Percentiles rank a stretch among this genome's conserved stretches.
Conservation (phyloP, 2,329 filamentous ascomycete genomes). For the Curvularia spicifera region DNA sequence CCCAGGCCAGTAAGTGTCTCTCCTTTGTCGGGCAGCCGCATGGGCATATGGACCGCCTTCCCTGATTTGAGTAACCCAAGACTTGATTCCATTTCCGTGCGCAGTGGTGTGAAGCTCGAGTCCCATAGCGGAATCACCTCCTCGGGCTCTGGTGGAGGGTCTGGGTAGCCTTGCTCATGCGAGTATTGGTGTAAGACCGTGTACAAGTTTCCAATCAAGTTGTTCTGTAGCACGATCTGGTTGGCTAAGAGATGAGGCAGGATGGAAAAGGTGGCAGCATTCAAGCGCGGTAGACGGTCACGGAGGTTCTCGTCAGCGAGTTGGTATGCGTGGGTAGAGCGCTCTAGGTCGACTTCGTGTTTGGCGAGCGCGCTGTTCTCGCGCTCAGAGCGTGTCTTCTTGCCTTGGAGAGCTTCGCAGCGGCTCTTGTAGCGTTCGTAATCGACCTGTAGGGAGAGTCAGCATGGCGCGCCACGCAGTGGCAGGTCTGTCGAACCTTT, state of each 20-base stretch:
- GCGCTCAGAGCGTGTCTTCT: slow-evolving; percentile 71
- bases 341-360: slow-evolving; percentile 71
- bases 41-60: slow-evolving; percentile 67
- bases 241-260: slow-evolving; percentile 72
- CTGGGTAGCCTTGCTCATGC: slow-evolving; percentile 70
- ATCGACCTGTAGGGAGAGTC: slow-evolving; percentile 63
- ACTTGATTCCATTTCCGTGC: slow-evolving; percentile 68
- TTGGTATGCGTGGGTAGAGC: slow-evolving; percentile 73
- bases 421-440: slow-evolving; percentile 79
- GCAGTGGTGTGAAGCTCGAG: slow-evolving; percentile 65
- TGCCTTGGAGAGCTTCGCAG: slow-evolving; percentile 72
- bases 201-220: slow-evolving; percentile 77
- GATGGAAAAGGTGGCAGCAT: slow-evolving; percentile 73
- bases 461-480: slow-evolving; percentile 5
- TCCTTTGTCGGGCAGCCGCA: slow-evolving; percentile 57
- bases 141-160: slow-evolving; percentile 74
- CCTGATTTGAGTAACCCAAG: slow-evolving; percentile 70
- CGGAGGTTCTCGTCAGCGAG: slow-evolving; percentile 76
- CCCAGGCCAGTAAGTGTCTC: slow-evolving; percentile 57
- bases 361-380: slow-evolving; percentile 75
- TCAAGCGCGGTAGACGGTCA: slow-evolving; percentile 72
- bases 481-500: slow-evolving; percentile 55
- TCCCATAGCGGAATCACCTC: slow-evolving; percentile 73
- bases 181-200: slow-evolving; percentile 78
- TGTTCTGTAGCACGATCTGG: slow-evolving; percentile 79